phyloP scores from a whole-genome alignment of 805 yeast genomes.

The Metschnikowia lochheadii region DNA sequence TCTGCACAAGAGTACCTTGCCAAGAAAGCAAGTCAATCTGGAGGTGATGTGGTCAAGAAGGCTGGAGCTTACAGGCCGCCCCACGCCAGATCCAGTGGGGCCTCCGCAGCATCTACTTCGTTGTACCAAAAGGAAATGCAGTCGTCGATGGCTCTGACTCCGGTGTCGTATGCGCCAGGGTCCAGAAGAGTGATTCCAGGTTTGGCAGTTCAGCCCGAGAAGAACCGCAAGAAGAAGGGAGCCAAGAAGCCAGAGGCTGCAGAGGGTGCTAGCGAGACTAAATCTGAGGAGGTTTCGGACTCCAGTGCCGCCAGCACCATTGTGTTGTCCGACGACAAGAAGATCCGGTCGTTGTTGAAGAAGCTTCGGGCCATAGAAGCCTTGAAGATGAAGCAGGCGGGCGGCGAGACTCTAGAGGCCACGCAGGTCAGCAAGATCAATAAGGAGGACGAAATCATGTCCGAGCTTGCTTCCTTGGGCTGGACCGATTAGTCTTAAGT shows the following conservation, averaged over 20 bases:
- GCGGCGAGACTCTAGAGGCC: conserved; percentile 82
- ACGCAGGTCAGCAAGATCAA: conserved; percentile 88
- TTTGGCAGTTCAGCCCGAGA: conserved; percentile 47
- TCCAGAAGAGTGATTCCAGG: conserved; percentile 51
- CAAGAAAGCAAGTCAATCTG: conserved; percentile 33
- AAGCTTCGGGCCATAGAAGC: conserved; percentile 94
- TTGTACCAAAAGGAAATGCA: conserved; percentile 55
- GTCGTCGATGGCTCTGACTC: conserved; percentile 13
- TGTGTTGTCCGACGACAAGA: conserved; percentile 80
- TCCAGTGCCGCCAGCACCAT: conserved; percentile 47
- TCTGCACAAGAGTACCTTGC: conserved; percentile 60
- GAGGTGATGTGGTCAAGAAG: conserved; percentile 42
- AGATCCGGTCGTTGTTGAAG: conserved; percentile 82
- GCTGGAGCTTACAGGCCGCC: conserved; percentile 97
- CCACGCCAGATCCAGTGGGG: conserved; percentile 63
- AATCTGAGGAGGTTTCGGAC: not conserved
- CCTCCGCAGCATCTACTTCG: conserved; percentile 40
- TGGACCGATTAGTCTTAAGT: conserved; percentile 38
- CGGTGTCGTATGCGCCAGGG: conserved; percentile 22
- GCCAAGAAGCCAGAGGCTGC: conserved; percentile 10
- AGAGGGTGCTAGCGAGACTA: conserved; percentile 18
- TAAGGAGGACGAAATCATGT: conserved; percentile 77
- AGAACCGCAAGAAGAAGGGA: conserved; percentile 25
- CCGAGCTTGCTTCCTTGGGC: conserved; percentile 72
- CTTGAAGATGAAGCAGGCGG: conserved; percentile 77